A percentile compares a stretch with the other conserved stretches of the same genome.
Evolutionary conservation across 495 filamentous ascomycete genomes (phyloP).

Genomic region (Penicillium diatomitis): DNA sequence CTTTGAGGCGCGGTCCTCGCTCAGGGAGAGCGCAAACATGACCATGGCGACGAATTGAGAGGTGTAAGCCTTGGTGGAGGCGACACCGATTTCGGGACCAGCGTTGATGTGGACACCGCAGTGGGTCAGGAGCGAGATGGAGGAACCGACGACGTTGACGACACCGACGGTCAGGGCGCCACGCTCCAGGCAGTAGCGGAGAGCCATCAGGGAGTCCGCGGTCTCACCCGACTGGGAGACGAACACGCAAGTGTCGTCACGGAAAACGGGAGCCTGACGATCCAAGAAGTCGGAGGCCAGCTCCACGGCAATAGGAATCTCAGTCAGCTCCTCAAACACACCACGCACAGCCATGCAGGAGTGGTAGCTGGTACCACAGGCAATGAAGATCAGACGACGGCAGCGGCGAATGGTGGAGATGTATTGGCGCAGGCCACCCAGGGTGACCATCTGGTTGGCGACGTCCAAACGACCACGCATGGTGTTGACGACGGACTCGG

Average conservation of each 20-base stretch:
- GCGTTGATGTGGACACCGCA: constrained; percentile 99
- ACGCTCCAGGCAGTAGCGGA: constrained; percentile 94
- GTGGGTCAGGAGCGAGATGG: constrained; percentile 95
- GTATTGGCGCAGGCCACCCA: constrained; percentile 92
- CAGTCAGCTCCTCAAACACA: constrained; percentile 93
- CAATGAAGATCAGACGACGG: constrained; percentile 94
- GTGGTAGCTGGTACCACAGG: constrained; percentile 95
- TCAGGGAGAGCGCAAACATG: constrained; percentile 95
- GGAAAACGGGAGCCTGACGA: constrained; percentile 95
- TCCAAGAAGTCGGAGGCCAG: constrained; percentile 97
- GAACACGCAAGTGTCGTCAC: constrained; percentile 98
- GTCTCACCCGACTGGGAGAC: constrained; percentile 98
- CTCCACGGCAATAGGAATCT: constrained; percentile 96
- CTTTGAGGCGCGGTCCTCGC: constrained; percentile 94
- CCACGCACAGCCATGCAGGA: constrained; percentile 99
- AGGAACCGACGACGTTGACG: constrained; percentile 96
- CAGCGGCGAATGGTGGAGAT: constrained; percentile 93
- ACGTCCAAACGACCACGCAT: constrained; percentile 97
- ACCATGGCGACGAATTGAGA: constrained; percentile 99
- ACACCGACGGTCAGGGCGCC: constrained; percentile 95
- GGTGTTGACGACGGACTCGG: constrained; percentile 97
- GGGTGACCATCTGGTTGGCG: constrained; percentile 84
- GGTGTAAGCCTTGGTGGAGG: constrained; percentile 97
- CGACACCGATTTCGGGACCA: constrained; percentile 96
- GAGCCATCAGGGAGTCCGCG: constrained; percentile 94